phyloP scores from a whole-genome alignment of 1,139 yeast species.

The Saccharomyces hybrid region DNA sequence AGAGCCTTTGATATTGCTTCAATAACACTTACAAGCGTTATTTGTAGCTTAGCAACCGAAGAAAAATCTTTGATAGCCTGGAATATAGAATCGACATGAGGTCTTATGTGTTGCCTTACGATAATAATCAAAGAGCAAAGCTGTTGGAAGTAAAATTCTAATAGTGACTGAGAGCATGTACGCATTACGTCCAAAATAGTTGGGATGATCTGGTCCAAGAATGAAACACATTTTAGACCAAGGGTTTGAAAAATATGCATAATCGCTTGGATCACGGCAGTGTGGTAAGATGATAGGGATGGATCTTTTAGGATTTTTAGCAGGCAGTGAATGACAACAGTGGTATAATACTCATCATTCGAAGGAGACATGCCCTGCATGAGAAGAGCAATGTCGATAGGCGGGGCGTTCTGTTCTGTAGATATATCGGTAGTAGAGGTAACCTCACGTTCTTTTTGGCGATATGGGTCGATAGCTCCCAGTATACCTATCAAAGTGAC shows the following conservation, averaged over 20 bases:
- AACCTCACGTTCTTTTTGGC: conserved; percentile 86
- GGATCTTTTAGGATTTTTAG: conserved; percentile 80
- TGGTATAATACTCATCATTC: conserved; percentile 89
- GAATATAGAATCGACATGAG: conserved; percentile 70
- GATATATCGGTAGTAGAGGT: conserved; percentile 51
- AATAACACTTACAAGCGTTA: conserved; percentile 69
- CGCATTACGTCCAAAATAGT: conserved; percentile 83
- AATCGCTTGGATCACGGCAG: conserved; percentile 85
- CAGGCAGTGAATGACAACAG: conserved; percentile 82
- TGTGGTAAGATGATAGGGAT: conserved; percentile 79
- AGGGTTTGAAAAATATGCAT: conserved; percentile 84
- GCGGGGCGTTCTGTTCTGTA: conserved; percentile 78
- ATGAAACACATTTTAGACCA: conserved; percentile 82
- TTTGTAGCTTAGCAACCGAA: conserved; percentile 58
- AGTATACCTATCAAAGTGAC: conserved; percentile 83
- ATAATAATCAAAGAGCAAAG: conserved; percentile 70
- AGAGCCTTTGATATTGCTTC: conserved; percentile 81
- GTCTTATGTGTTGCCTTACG: conserved; percentile 85
- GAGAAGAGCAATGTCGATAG: conserved; percentile 80
- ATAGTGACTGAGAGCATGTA: conserved; percentile 70
- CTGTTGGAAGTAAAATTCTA: conserved; percentile 87
- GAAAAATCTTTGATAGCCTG: conserved; percentile 71
- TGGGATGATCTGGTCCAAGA: conserved; percentile 79
- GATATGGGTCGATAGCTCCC: conserved; percentile 96
- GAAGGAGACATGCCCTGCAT: conserved; percentile 96